These are phyloP conservation scores for Myriosclerotinia scirpicola DNA, from an alignment of 2,329 filamentous ascomycete species.

Conservation along the genomic window DNA sequence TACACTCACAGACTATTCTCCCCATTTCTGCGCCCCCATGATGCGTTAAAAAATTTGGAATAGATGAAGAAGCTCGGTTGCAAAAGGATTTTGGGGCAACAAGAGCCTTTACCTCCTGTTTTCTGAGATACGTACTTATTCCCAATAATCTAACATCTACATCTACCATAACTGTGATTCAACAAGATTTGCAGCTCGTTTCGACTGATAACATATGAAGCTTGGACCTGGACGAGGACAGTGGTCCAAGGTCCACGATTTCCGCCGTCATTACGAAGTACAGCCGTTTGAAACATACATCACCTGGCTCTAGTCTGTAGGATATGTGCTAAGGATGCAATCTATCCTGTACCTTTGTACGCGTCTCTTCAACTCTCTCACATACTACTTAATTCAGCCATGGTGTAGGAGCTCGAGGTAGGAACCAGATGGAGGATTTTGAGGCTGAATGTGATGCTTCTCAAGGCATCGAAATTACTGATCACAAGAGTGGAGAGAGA, in stretches of 20 bases:
- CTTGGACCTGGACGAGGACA: slow-evolving; percentile 12
- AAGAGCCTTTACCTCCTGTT: not conserved
- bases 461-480: not conserved
- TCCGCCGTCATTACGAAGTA: not conserved
- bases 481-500: not conserved
- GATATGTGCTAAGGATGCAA: slow-evolving; percentile 12
- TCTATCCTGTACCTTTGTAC: not conserved
- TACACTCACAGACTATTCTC: slow-evolving; percentile 15
- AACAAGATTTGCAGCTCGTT: slow-evolving; percentile 17
- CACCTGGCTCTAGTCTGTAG: not conserved
- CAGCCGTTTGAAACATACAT: not conserved
- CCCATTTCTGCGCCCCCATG: not conserved
- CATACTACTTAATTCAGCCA: not conserved
- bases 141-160: slow-evolving; percentile 4
- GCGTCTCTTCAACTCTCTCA: not conserved
- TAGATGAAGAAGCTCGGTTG: not conserved
- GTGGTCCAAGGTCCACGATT: not conserved
- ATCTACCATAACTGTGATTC: not conserved
- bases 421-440: not conserved
- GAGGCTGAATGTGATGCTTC: not conserved
- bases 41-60: not conserved
- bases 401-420: not conserved
- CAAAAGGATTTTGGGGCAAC: not conserved
- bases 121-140: not conserved
- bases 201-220: slow-evolving; percentile 15